Base-by-base conservation (phyloP, 176 grass and related monocot genomes). In the Aegilops longissima region DNA sequence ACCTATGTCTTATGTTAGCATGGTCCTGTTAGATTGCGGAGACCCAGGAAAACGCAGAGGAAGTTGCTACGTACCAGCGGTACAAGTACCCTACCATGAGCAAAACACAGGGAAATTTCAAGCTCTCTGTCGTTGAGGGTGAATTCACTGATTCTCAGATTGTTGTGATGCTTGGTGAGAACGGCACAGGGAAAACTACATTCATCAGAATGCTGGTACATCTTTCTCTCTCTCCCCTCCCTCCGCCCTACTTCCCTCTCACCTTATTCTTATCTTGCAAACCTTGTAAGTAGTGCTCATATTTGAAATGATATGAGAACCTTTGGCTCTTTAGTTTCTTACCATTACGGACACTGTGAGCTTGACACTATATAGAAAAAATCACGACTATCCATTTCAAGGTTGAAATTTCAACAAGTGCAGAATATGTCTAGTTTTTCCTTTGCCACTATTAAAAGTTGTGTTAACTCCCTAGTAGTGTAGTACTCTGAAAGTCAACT, bases 101-200 rank as follows among this genome's bases (percentile, higher is more conserved):
- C 73, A 98, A 98, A 90, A 95, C 93, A 21, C 93, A 92, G 23
- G 87, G 89, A 59, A 93, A 92, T 86, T 98, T 98, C 86, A 95
- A 81, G 86, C 91, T 98, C 78, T 78, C 70, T 82, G 88, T 98
- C 1, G 18, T 87, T 70, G 96, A 88, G 85, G 96, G 96, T 71
- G 91, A 98, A 85, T 98, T 98, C 77, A 95, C 93, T 45, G 93
- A 95, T 93, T 95, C 91, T 52, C 93, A 95, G 82, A 95, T 98
- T 65, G 88, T 98, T 85, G 93, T 98, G 35, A 95, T 98, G 96
- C 91, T 98, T 80, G 96, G 96, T 78, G 96, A 98, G 82, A 98
- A 98, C 23, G 96, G 93, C 18, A 98, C 93, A 64, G 96, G 96
- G 35, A 98, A 98, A 79, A 98, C 96, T 76, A 98, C 96, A 79